Percentiles rank a stretch among this genome's conserved stretches.
Conservation (phyloP, 257 asterid species). For the Penstemon barbatus region DNA sequence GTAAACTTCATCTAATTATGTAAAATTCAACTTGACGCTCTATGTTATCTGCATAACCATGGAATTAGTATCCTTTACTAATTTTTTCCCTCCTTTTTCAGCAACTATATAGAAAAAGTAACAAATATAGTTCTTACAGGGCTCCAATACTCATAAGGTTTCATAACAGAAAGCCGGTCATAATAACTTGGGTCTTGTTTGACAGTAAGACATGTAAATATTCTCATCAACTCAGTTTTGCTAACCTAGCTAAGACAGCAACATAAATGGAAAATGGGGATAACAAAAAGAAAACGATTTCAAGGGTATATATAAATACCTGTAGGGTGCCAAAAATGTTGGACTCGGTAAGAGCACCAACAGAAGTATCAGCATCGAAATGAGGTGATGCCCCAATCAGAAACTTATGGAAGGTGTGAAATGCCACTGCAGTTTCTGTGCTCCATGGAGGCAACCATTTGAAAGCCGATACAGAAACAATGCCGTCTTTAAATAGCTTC, state of each 20-base stretch:
- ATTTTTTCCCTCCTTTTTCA: conserved; percentile 1
- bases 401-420: conserved; percentile 79
- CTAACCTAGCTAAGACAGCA: conserved; percentile 14
- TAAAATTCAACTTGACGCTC: too few relatives aligned
- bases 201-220: conserved; percentile 16
- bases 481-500: conserved; percentile 74
- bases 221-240: conserved; percentile 11
- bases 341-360: conserved; percentile 44
- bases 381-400: conserved; percentile 69
- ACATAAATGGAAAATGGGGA: not conserved
- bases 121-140: not conserved
- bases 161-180: conserved; percentile 14
- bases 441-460: conserved; percentile 96
- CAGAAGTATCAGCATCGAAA: conserved; percentile 41
- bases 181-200: conserved; percentile 22
- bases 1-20: too few relatives aligned
- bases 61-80: conserved; percentile 1
- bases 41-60: conserved; percentile 1
- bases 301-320: conserved; percentile 42
- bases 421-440: conserved; percentile 90
- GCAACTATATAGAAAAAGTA: conserved; percentile 4
- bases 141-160: conserved; percentile 7
- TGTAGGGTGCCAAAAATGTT: conserved; percentile 54
- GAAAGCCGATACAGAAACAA: conserved; percentile 80
- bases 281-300: conserved; percentile 21